A percentile compares a stretch with the other conserved stretches of the same genome.
These are phyloP conservation scores for Podospora pseudoanserina DNA, from an alignment of 495 filamentous ascomycete species.

Conservation along the genomic window DNA sequence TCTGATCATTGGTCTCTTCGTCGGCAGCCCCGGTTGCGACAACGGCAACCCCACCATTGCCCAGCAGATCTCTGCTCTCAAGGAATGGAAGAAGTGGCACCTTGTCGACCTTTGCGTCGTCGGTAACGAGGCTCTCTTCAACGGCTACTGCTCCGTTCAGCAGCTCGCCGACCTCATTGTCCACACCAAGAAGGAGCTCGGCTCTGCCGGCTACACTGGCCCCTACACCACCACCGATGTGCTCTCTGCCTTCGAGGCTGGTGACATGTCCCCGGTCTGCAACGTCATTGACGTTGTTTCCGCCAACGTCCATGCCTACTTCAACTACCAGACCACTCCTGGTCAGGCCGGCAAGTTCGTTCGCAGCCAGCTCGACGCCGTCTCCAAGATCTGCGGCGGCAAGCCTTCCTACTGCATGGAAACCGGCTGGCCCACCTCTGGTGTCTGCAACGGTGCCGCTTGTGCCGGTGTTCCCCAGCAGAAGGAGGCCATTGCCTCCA, in stretches of 20 bases:
- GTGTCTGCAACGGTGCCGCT: constrained; percentile 66
- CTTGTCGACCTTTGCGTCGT: constrained; percentile 75
- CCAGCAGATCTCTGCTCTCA: constrained; percentile 68
- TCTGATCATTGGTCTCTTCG: constrained; percentile 83
- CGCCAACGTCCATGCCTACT: constrained; percentile 90
- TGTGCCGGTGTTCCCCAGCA: constrained; percentile 66
- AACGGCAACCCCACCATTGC: constrained; percentile 49
- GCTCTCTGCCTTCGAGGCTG: constrained; percentile 60
- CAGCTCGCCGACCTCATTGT: constrained; percentile 68
- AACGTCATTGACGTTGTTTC: constrained; percentile 69
- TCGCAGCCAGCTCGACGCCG: constrained; percentile 57
- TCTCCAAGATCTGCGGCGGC: constrained; percentile 64
- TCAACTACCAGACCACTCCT: constrained; percentile 66
- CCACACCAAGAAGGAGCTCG: constrained; percentile 50
- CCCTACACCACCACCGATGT: constrained; percentile 83
- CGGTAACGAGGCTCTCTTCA: constrained; percentile 86
- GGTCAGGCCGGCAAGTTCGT: constrained; percentile 70
- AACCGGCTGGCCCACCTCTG: constrained; percentile 81
- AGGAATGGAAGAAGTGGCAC: constrained; percentile 69
- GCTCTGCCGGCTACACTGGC: constrained; percentile 71
- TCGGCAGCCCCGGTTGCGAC: constrained; percentile 58
- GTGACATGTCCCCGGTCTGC: constrained; percentile 62
- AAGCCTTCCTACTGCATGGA: constrained; percentile 74
- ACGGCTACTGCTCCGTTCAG: constrained; percentile 56
- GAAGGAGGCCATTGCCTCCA: constrained; percentile 62